phyloP scores from a whole-genome alignment of 306 rosid genomes.

The Sophora flavescens region DNA sequence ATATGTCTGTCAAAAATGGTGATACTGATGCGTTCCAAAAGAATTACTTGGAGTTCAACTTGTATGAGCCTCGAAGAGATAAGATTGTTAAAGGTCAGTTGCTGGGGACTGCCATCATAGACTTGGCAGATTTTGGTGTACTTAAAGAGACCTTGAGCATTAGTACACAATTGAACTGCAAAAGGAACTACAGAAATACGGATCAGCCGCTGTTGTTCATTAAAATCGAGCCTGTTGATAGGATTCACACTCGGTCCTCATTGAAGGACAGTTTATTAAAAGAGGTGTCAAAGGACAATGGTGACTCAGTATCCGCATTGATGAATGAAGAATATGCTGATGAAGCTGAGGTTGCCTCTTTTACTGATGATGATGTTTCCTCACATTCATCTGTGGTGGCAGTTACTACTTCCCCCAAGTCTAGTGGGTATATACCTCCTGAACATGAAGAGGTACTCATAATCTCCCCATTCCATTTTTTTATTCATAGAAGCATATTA shows the following conservation, averaged over 20 bases:
- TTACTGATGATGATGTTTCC: slow-evolving; percentile 93
- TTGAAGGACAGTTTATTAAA: slow-evolving; percentile 61
- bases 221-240: slow-evolving; percentile 74
- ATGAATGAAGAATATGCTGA: slow-evolving; percentile 78
- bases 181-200: slow-evolving; percentile 81
- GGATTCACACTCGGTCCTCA: slow-evolving; percentile 54
- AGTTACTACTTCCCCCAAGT: slow-evolving; percentile 50
- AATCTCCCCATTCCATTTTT: slow-evolving; percentile 12
- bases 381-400: slow-evolving; percentile 80
- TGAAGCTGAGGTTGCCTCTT: slow-evolving; percentile 76
- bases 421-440: slow-evolving; percentile 52
- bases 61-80: slow-evolving; percentile 90
- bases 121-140: slow-evolving; percentile 89
- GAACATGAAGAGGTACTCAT: slow-evolving; percentile 67
- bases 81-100: slow-evolving; percentile 82
- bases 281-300: slow-evolving; percentile 57
- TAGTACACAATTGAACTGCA: slow-evolving; percentile 71
- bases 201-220: slow-evolving; percentile 76
- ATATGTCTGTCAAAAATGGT: slow-evolving; percentile 71
- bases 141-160: slow-evolving; percentile 66
- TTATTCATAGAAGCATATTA: slow-evolving; percentile 22
- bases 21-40: slow-evolving; percentile 70
- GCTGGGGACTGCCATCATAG: slow-evolving; percentile 80
- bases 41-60: slow-evolving; percentile 81
- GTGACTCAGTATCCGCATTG: slow-evolving; percentile 73